Evolutionary conservation across 2,329 filamentous ascomycete species (phyloP).

Genomic region (Colletotrichum sidae): DNA sequence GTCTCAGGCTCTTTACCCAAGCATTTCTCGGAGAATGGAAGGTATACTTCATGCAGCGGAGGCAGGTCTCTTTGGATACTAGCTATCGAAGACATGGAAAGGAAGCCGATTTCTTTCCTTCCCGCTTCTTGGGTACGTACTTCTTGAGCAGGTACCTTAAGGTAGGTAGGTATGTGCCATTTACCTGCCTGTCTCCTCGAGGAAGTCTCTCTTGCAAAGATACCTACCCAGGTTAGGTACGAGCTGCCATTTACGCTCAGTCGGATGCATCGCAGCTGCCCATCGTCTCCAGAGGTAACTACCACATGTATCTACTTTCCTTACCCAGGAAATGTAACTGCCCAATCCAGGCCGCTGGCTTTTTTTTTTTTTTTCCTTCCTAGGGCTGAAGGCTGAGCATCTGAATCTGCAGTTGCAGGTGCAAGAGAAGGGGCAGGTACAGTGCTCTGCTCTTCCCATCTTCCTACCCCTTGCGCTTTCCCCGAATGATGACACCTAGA

Average conservation of each 20-base stretch:
- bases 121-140: too few relatives aligned
- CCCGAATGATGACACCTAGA: slow-evolving; percentile 9
- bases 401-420: not conserved
- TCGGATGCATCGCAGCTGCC: too few relatives aligned
- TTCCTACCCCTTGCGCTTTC: slow-evolving; percentile 21
- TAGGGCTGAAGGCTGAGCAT: slow-evolving; percentile 31
- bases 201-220: not conserved
- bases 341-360: not conserved
- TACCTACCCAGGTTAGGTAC: too few relatives aligned
- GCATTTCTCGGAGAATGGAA: too few relatives aligned
- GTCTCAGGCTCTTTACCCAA: too few relatives aligned
- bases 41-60: too few relatives aligned
- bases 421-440: not conserved
- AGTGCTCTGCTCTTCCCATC: not conserved
- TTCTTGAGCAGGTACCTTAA: too few relatives aligned
- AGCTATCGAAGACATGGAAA: not conserved
- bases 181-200: slow-evolving; percentile 12
- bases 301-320: too few relatives aligned
- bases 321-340: not conserved
- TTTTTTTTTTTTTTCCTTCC: not conserved
- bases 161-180: too few relatives aligned
- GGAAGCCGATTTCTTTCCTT: slow-evolving; percentile 25
- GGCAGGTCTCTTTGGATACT: too few relatives aligned
- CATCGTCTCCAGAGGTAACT: too few relatives aligned
- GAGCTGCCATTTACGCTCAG: too few relatives aligned